Percentiles rank a stretch among this genome's conserved stretches.
These are phyloP conservation scores for Cicer pinnatifidum DNA, from an alignment of 306 rosid species.

Conservation along the genomic window DNA sequence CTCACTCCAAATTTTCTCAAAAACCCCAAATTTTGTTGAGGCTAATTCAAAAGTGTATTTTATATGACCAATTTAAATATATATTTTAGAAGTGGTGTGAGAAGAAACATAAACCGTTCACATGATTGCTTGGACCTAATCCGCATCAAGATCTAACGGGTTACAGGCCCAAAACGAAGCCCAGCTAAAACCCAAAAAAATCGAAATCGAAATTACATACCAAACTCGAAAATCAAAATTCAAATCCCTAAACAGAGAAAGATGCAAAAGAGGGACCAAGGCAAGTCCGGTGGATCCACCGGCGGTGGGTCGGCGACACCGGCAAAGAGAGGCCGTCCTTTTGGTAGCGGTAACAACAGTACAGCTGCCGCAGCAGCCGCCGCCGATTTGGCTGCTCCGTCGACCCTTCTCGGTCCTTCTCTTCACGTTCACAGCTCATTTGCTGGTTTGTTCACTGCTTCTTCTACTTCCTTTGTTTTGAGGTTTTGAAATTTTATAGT, in stretches of 20 bases:
- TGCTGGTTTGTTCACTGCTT: constrained; percentile 65
- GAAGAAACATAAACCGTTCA: neutral
- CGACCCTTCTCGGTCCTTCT: constrained; percentile 89
- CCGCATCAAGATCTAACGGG: neutral
- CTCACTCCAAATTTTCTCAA: too few species aligned
- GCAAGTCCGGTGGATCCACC: constrained; percentile 65
- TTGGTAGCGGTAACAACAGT: constrained; percentile 72
- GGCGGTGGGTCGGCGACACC: constrained; percentile 78
- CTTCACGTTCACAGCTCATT: constrained; percentile 89
- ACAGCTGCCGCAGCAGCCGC: constrained; percentile 65
- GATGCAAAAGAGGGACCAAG: constrained; percentile 97
- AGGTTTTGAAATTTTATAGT: neutral
- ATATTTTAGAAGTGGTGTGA: too few species aligned
- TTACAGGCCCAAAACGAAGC: neutral
- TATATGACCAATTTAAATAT: too few species aligned
- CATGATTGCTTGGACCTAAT: neutral
- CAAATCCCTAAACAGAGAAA: constrained; percentile 18
- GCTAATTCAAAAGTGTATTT: too few species aligned
- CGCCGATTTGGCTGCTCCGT: constrained; percentile 74
- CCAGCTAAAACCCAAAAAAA: constrained; percentile 12
- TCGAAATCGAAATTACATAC: neutral
- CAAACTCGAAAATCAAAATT: constrained; percentile 1
- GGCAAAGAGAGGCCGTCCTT: constrained; percentile 91
- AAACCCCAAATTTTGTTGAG: too few species aligned
- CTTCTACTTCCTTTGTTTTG: neutral